These are phyloP conservation scores for Brassica juncea DNA, from an alignment of 345 rosid species.

Conservation along the genomic window DNA sequence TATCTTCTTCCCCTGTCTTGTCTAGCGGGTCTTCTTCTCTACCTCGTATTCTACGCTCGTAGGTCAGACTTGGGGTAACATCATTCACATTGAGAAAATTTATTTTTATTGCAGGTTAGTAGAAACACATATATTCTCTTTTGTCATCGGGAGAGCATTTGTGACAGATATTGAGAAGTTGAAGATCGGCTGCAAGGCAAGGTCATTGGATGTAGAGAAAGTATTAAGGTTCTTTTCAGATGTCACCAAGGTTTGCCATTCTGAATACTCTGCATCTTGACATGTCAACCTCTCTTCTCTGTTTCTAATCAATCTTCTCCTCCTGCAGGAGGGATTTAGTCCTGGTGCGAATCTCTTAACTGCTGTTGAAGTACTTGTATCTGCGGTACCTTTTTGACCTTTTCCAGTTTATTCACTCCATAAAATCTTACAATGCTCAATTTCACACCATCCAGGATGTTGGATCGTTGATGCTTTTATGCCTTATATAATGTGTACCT, in stretches of 20 bases:
- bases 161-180: slow-evolving; percentile 97
- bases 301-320: slow-evolving; percentile 33
- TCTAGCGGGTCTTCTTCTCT: slow-evolving; percentile 14
- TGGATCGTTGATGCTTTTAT: slow-evolving; percentile 18
- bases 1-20: slow-evolving; percentile 28
- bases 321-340: slow-evolving; percentile 77
- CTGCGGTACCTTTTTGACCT: slow-evolving; percentile 69
- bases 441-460: slow-evolving; percentile 17
- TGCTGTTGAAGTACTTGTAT: slow-evolving; percentile 87
- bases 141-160: slow-evolving; percentile 99
- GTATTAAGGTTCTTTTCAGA: slow-evolving; percentile 81
- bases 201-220: slow-evolving; percentile 72
- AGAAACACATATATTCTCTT: slow-evolving; percentile 97
- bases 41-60: slow-evolving; percentile 15
- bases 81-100: slow-evolving; percentile 41
- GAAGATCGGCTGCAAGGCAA: slow-evolving; percentile 90
- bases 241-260: slow-evolving; percentile 66
- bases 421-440: slow-evolving; percentile 8
- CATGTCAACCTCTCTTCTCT: slow-evolving; percentile 12
- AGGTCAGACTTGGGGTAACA: slow-evolving; percentile 25
- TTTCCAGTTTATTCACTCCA: slow-evolving; percentile 23
- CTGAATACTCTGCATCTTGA: slow-evolving; percentile 19
- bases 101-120: slow-evolving; percentile 78
- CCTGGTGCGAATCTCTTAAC: slow-evolving; percentile 93
- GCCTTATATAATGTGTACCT: slow-evolving; percentile 17